Evolutionary conservation across 139 green algal species (phyloP), one percentile per base, ranked within the genome.

Genomic region (Chlorella sp.): DNA sequence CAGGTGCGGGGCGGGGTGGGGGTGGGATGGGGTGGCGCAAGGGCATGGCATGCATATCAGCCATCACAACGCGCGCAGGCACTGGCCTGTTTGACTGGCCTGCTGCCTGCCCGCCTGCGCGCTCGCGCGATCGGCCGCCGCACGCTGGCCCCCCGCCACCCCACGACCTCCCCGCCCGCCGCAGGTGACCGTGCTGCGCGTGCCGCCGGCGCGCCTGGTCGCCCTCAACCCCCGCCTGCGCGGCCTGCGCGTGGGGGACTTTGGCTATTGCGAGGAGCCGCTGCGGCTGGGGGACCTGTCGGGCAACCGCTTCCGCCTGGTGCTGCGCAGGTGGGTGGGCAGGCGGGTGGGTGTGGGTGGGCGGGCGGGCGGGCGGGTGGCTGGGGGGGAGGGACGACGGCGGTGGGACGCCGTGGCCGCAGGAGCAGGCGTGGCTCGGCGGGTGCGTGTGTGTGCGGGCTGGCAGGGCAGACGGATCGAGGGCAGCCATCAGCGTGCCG

Each of bases 281-380:
- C 71, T 97, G 51, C 56, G 67, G n/a, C 80, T 97, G 51, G 93
- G 93, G 3, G 73, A 90, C 41, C 85, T 96, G 71, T 45, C 40
- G 1, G 94, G 94, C 75, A 98, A 98, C 84, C 65, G 73, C 40
- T 97, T 96, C 79, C n/a, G n/a, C n/a, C n/a, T n/a, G n/a, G n/a
- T n/a, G n/a, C n/a, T n/a, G n/a, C n/a, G n/a, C n/a, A 77, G 15
- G 68, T 97, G 11, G 8, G 46, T 14, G 46, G 46, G 14, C 46
- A 14, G 14, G 46, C 17, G 14, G 46, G 46, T 55, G 46, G 46
- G 14, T 14, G 46, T 14, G 14, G 71, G 71, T 77, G 71, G n/a
- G 71, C 1, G n/a, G 17, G 45, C 31, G 12, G 42, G 19, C 14
- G 8, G 5, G 15, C 1, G 17, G 35, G 35, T 9, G 35, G 35